These are phyloP conservation scores for Tetrahymena borealis DNA, from an alignment of 73 alveolate species.

Conservation along the genomic window DNA sequence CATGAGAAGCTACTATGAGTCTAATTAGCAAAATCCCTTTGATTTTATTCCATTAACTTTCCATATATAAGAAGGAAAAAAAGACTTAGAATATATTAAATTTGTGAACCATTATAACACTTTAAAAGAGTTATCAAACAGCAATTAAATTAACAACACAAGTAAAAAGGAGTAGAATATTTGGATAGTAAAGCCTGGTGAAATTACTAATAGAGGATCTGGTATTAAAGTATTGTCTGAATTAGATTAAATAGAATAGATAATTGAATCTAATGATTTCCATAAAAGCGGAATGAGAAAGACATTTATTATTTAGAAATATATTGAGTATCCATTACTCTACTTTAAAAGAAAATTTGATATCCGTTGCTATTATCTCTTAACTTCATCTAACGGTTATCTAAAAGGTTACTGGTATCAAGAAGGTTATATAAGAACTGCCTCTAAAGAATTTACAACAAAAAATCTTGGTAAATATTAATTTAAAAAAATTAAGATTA, in stretches of 20 bases:
- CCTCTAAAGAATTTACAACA: slow-evolving; percentile 60
- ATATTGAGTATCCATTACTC: slow-evolving; percentile 89
- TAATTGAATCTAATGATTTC: slow-evolving; percentile 7
- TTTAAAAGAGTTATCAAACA: not conserved
- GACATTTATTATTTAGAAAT: slow-evolving; percentile 80
- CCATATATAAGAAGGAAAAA: slow-evolving; percentile 62
- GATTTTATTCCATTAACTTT: slow-evolving; percentile 65
- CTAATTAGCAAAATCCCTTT: slow-evolving; percentile 47
- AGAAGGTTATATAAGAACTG: slow-evolving; percentile 78
- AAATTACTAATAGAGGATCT: slow-evolving; percentile 51
- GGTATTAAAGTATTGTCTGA: slow-evolving; percentile 32
- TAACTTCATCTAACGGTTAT: slow-evolving; percentile 69
- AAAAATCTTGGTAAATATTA: slow-evolving; percentile 39
- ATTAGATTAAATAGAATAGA: slow-evolving; percentile 7
- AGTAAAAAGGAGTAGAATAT: slow-evolving; percentile 5
- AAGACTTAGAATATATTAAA: slow-evolving; percentile 49
- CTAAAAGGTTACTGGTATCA: slow-evolving; percentile 59
- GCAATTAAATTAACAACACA: not conserved
- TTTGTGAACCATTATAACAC: slow-evolving; percentile 39
- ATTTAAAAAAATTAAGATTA: not conserved
- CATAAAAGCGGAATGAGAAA: slow-evolving; percentile 38
- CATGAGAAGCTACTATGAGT: slow-evolving; percentile 59
- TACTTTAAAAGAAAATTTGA: slow-evolving; percentile 92
- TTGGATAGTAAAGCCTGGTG: slow-evolving; percentile 62
- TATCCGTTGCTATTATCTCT: slow-evolving; percentile 79